Evolutionary conservation across 2,329 filamentous ascomycete species (phyloP).

Genomic region (Trichoderma sp.): DNA sequence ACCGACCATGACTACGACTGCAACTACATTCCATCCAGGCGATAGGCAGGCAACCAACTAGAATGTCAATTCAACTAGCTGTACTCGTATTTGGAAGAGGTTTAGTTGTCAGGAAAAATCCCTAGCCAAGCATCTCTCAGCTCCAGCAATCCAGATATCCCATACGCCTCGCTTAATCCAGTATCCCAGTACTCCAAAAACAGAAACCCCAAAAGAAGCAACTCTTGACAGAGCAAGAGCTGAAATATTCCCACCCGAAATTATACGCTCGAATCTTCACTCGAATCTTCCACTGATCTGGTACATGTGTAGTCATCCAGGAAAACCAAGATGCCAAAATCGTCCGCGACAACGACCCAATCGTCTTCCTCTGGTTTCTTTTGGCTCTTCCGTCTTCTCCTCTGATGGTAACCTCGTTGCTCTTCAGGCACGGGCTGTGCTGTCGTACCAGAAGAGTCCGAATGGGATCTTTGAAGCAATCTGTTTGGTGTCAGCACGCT

Average conservation of each 20-base stretch:
- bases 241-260: background rate
- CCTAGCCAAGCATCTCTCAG: background rate
- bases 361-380: background rate
- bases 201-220: background rate
- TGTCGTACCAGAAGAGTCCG: background rate
- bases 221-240: background rate
- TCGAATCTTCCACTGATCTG: too few relatives aligned
- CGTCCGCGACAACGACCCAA: background rate
- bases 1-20: too few relatives aligned
- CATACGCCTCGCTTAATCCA: background rate
- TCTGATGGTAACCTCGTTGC: background rate
- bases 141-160: background rate
- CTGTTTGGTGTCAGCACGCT: background rate
- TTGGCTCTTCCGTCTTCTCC: background rate
- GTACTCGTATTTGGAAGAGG: background rate
- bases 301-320: background rate
- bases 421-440: background rate
- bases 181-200: background rate
- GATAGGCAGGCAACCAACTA: too few relatives aligned
- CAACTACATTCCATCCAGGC: background rate
- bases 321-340: background rate
- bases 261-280: background rate
- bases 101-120: background rate
- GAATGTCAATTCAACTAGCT: background rate
- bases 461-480: background rate